Percentiles rank a stretch among this genome's conserved stretches.
Evolutionary conservation across 805 yeast species (phyloP).

Genomic region (Saccharomycopsis selenospora): DNA sequence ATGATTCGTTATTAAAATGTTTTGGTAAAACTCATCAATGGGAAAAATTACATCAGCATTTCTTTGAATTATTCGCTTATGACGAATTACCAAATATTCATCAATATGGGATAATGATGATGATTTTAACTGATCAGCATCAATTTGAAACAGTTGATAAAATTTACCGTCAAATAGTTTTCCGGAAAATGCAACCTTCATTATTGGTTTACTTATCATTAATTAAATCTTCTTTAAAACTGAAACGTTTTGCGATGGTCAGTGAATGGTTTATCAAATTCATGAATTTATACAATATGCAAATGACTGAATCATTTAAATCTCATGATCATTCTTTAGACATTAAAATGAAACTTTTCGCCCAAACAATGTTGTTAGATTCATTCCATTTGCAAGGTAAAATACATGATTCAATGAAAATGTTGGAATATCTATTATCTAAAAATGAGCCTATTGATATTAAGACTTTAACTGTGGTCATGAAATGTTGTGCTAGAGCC

Average conservation of each 20-base stretch:
- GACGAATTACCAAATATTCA: constrained; percentile 2
- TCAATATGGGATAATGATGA: neutral
- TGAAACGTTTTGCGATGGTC: neutral
- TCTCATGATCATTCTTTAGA: neutral
- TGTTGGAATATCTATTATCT: neutral
- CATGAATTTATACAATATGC: neutral
- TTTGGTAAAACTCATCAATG: neutral
- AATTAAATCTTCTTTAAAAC: neutral
- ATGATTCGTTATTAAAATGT: neutral
- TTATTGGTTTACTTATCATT: neutral
- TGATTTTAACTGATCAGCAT: neutral
- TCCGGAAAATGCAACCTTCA: constrained; percentile 1
- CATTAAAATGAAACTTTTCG: neutral
- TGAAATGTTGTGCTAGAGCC: constrained; percentile 1
- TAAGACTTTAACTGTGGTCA: neutral
- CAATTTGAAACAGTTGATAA: neutral
- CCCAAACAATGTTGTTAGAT: neutral
- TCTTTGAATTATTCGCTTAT: neutral
- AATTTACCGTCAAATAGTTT: neutral
- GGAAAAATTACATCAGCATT: neutral
- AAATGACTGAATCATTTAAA: neutral
- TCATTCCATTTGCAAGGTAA: neutral
- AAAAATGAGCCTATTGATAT: neutral
- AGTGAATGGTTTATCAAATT: constrained; percentile 2
- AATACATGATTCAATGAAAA: neutral